phyloP scores from a whole-genome alignment of 2,329 filamentous ascomycete genomes.

The Talaromyces sp. region DNA sequence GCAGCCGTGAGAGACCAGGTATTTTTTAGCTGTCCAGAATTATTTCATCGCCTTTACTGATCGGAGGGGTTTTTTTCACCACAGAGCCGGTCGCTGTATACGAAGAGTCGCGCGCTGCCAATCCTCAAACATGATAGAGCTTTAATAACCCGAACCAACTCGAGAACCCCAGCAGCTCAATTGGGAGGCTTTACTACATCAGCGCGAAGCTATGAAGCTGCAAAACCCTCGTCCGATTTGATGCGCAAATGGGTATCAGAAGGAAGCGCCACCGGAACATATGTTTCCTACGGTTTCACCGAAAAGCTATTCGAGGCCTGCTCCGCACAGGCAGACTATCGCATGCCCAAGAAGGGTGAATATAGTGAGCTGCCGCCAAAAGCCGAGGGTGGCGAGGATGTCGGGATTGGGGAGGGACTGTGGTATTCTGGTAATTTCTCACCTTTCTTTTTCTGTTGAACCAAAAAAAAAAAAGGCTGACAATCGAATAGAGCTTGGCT shows the following conservation, averaged over 20 bases:
- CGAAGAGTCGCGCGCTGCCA: not conserved
- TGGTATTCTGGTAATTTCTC: constrained; percentile 69
- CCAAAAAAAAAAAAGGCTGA: not conserved
- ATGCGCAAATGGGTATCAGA: constrained; percentile 28
- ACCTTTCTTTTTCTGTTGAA: not conserved
- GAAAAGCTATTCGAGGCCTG: constrained; percentile 74
- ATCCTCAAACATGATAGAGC: not conserved
- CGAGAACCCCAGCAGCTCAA: not conserved
- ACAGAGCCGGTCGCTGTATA: constrained; percentile 5
- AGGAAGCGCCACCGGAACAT: constrained; percentile 53
- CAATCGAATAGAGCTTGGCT: constrained; percentile 57
- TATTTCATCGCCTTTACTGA: not conserved
- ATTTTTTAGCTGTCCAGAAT: not conserved
- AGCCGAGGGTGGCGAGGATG: constrained; percentile 72
- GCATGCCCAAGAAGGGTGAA: constrained; percentile 54
- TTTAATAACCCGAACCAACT: not conserved
- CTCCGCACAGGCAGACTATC: constrained; percentile 67
- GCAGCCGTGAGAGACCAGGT: constrained; percentile 8
- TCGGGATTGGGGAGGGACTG: constrained; percentile 67
- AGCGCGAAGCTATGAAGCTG: constrained; percentile 2
- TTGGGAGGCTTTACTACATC: not conserved
- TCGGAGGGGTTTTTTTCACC: not conserved
- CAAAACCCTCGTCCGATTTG: constrained; percentile 16
- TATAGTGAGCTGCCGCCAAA: constrained; percentile 61
- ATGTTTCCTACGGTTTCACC: constrained; percentile 73